Conservation (phyloP, 1,284 basidiomycete genomes). For the Ceratobasidium sp. region DNA sequence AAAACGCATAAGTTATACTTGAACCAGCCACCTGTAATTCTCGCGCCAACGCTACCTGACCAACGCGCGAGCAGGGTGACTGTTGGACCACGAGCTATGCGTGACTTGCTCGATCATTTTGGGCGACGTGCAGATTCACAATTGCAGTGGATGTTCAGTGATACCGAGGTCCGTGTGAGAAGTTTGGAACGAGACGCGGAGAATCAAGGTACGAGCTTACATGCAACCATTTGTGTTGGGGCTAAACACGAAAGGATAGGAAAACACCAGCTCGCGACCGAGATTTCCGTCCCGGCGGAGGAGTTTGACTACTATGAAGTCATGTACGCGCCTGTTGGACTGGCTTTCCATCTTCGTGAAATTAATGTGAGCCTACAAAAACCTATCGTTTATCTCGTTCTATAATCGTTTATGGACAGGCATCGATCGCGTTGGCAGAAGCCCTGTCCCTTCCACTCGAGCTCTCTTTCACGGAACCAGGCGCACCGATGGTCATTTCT, state of each 20-base stretch:
- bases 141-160: constrained; percentile 74
- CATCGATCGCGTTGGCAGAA: constrained; percentile 77
- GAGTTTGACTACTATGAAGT: constrained; percentile 80
- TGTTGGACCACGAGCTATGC: constrained; percentile 71
- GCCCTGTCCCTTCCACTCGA: constrained; percentile 66
- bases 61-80: constrained; percentile 65
- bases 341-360: constrained; percentile 80
- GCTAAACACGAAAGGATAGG: constrained; percentile 5
- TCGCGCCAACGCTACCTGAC: constrained; percentile 63
- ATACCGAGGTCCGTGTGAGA: constrained; percentile 67
- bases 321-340: constrained; percentile 61
- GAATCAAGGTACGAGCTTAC: constrained; percentile 57
- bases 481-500: constrained; percentile 36
- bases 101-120: constrained; percentile 82
- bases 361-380: constrained; percentile 65
- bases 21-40: constrained; percentile 60
- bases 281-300: constrained; percentile 71
- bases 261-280: constrained; percentile 59
- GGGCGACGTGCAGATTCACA: constrained; percentile 66
- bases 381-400: constrained; percentile 29
- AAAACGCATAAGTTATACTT: constrained; percentile 78
- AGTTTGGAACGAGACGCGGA: constrained; percentile 71
- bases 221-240: neutral
- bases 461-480: constrained; percentile 73
- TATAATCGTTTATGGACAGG: constrained; percentile 53